Percentiles rank a stretch among this genome's conserved stretches.
Evolutionary conservation across 176 grass and related monocot genomes (phyloP).

Genomic region (Oryza coarctata): DNA sequence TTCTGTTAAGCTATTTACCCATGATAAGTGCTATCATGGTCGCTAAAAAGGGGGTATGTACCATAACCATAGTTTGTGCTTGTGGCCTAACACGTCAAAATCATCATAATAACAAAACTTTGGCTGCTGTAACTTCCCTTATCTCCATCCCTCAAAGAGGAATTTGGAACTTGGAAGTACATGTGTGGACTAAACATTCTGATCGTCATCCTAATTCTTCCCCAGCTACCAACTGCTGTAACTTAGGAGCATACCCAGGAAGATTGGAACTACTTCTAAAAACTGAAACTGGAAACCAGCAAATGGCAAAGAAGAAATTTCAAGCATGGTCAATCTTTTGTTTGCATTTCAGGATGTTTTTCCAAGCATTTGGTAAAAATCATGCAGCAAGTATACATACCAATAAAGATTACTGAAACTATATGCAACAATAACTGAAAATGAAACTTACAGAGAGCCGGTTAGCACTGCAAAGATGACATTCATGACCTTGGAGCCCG

Average conservation of each 20-base stretch:
- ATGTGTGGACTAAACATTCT: neutral
- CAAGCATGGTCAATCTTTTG: neutral
- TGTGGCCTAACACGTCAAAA: constrained; percentile 27
- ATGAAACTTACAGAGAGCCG: constrained; percentile 46
- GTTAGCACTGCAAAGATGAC: constrained; percentile 97
- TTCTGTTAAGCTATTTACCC: constrained; percentile 26
- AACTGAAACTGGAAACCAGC: neutral
- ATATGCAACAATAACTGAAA: neutral
- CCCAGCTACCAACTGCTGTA: constrained; percentile 13
- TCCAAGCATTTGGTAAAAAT: neutral
- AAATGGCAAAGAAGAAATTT: neutral
- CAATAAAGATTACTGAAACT: neutral
- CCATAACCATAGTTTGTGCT: neutral
- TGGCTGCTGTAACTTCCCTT: constrained; percentile 35
- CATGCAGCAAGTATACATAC: neutral
- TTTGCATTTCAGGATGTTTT: neutral
- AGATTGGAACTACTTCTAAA: constrained; percentile 2
- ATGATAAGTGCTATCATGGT: constrained; percentile 17
- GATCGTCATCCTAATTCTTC: neutral
- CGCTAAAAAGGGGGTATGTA: neutral
- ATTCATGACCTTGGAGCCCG: constrained; percentile 92
- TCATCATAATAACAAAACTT: constrained; percentile 40
- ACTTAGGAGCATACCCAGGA: constrained; percentile 17
- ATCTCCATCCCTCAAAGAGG: neutral
- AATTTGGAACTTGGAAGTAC: constrained; percentile 13